phyloP scores from a whole-genome alignment of 805 yeast genomes.

The Candida taoyuanica region DNA sequence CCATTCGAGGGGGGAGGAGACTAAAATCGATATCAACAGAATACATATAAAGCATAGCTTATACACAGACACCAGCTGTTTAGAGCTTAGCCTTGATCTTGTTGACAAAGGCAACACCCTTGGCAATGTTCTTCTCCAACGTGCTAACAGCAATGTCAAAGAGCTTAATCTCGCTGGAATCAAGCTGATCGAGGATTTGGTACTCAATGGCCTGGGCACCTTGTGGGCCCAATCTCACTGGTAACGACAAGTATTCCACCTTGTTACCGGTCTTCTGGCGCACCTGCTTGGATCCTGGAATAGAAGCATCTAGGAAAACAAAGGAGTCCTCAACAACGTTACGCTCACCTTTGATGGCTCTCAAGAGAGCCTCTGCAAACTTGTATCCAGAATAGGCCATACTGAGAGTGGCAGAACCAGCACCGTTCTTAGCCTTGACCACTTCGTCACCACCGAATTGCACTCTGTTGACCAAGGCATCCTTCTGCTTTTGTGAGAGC shows the following conservation, averaged over 20 bases:
- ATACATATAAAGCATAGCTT: background rate
- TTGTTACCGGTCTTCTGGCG: constrained; percentile 19
- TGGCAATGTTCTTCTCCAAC: constrained; percentile 49
- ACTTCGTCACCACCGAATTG: constrained; percentile 98
- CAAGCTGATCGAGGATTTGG: constrained; percentile 44
- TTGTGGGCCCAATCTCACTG: constrained; percentile 47
- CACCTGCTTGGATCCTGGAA: constrained; percentile 23
- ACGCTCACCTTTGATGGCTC: constrained; percentile 30
- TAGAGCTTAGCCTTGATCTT: constrained; percentile 23
- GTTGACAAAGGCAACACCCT: constrained; percentile 48
- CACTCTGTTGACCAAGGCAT: constrained; percentile 71
- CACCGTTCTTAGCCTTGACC: constrained; percentile 90
- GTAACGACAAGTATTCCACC: constrained; percentile 54
- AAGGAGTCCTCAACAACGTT: constrained; percentile 44
- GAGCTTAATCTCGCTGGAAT: constrained; percentile 51
- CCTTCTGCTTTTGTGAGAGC: constrained; percentile 23
- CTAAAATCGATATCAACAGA: background rate
- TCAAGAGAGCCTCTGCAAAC: constrained; percentile 51
- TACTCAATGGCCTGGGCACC: constrained; percentile 57
- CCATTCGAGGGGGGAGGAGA: no score
- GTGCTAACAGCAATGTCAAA: constrained; percentile 51
- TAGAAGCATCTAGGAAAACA: constrained; percentile 41
- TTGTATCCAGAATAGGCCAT: constrained; percentile 94
- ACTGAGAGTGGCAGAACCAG: constrained; percentile 90
- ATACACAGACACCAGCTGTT: constrained; percentile 1